These are phyloP conservation scores for Arthrinium puccinioides DNA, from an alignment of 2,329 filamentous ascomycete genomes.

Conservation along the genomic window DNA sequence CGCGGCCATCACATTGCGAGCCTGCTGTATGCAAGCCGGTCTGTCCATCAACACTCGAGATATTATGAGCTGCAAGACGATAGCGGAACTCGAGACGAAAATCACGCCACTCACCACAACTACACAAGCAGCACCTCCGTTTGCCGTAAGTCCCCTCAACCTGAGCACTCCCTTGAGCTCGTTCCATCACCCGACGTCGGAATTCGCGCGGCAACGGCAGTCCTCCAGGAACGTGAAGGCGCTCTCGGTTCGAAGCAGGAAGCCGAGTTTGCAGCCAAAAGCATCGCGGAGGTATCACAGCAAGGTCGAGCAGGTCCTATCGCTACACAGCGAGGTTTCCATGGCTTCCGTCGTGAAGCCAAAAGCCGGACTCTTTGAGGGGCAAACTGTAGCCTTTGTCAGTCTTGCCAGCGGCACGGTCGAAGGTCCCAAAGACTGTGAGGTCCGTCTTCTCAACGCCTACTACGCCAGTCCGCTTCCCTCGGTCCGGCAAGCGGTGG, in stretches of 20 bases:
- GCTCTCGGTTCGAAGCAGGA: too few species aligned
- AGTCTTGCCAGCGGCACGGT: constrained; percentile 27
- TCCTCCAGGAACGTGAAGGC: constrained; percentile 15
- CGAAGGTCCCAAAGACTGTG: constrained; percentile 18
- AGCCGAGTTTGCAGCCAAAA: constrained; percentile 12
- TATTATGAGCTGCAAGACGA: constrained; percentile 33
- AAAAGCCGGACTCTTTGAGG: constrained; percentile 42
- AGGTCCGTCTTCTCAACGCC: constrained; percentile 32
- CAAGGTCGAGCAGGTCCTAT: constrained; percentile 32
- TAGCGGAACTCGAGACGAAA: constrained; percentile 37
- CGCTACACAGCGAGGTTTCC: constrained; percentile 24
- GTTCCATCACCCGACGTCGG: not conserved
- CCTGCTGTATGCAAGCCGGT: constrained; percentile 27
- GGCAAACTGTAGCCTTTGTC: constrained; percentile 39
- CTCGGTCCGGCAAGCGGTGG: constrained; percentile 27
- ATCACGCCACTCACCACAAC: constrained; percentile 22
- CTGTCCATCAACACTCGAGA: constrained; percentile 29
- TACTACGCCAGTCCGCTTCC: constrained; percentile 34
- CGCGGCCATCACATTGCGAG: constrained; percentile 24
- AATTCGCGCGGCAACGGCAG: constrained; percentile 3
- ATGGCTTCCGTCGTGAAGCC: constrained; percentile 36
- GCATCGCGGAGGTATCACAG: constrained; percentile 16
- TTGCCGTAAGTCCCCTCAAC: constrained; percentile 15
- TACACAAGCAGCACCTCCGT: constrained; percentile 5
- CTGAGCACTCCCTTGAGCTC: constrained; percentile 8